Base-by-base conservation (phyloP, 768 basidiomycete species). In the Rhodotorula kratochvilovae region DNA sequence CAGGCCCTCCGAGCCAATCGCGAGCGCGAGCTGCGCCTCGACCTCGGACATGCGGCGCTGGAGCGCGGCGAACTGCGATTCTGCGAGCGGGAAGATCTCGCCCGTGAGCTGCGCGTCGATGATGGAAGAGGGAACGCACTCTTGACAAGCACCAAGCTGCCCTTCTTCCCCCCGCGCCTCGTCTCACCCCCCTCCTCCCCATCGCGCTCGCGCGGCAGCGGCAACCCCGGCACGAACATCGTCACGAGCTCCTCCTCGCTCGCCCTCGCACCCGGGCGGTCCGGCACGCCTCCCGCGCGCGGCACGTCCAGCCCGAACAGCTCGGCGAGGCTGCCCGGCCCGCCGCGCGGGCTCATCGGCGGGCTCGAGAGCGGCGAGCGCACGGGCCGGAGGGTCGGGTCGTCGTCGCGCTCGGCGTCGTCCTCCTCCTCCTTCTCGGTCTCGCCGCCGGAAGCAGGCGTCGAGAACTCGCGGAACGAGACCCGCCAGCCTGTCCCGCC, bases 221-320 rank as follows among this genome's bases (percentile, higher is more conserved):
- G 56, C 56, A 27, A 5, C 6, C 59, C 63, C 1, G 65, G 61
- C 8, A 71, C 69, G 17, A 74, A 51, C 66, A 70, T 45, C 39
- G 66, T 50, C 39, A 54, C 60, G 36, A 74, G 50, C 16, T 60
- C 58, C 31, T 67, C 73, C 25, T 53, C 65, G 5, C 21, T 12
- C 25, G 27, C 43, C 10, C 27, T 17, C 39, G 23, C 6, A 16
- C 23, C n/a, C n/a, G n/a, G 33, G 55, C 23, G 39, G 45, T 23
- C 35, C 35, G 23, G 39, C 13, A 39, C 39, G n/a, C 58, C 25
- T 27, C 35, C 42, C 25, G 31, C 55, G 57, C n/a, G 50, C 1
- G 70, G 66, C 21, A 74, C 27, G 27, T 70, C 73, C 12, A 72
- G 67, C 8, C 67, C 67, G 42, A 72, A 72, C 19, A 72, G 67